Evolutionary conservation across 2,329 filamentous ascomycete species (phyloP), one percentile per base, ranked within the genome.

Genomic region (Madurella mycetomatis): DNA sequence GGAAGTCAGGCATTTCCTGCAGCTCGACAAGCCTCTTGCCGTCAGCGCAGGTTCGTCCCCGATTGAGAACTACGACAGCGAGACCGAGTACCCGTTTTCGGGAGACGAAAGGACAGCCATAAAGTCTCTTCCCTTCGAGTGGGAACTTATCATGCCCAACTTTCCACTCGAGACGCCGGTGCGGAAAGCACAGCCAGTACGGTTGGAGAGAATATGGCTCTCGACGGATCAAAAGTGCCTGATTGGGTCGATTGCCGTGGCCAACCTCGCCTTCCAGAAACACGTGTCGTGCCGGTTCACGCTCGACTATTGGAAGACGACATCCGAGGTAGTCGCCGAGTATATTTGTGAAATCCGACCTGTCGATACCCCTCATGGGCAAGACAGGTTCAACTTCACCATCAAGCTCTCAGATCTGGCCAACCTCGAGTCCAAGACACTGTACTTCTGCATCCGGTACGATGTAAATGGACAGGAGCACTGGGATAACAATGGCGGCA

Each of bases 241-340:
- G 60, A 79, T 96, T 48, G 94, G 94, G 12, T 88, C 85, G 16
- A 81, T 96, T 49, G 88, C 85, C 8, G 92, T 95, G 18, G 85
- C 87, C 67, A 99, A 99, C 71, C 72, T 97, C 42, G 84, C 91
- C 0, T 99, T 95, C 73, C 82, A 92, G 51, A 99, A 99, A 73
- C 72, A 79, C 5, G 90, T 99, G 51, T 84, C 87, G n/a, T 92
- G 90, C 69, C 85, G 94, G 48, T 99, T 99, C 71, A 99, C 94
- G 0, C 81, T 96, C 45, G 94, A 99, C 70, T 94, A 95, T 73
- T 99, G 94, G 94, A 96, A 95, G 79, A 99, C 94, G 0, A 95
- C 92, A 0, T 99, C 94, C 0, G 94, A 99, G 69, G 88, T 97
- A 1, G 80, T 81, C 39, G 92, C 90, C n/a, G 91, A 96, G 65